Conservation (phyloP, 2,329 filamentous ascomycete species). For the Domatiomyces catenatus region DNA sequence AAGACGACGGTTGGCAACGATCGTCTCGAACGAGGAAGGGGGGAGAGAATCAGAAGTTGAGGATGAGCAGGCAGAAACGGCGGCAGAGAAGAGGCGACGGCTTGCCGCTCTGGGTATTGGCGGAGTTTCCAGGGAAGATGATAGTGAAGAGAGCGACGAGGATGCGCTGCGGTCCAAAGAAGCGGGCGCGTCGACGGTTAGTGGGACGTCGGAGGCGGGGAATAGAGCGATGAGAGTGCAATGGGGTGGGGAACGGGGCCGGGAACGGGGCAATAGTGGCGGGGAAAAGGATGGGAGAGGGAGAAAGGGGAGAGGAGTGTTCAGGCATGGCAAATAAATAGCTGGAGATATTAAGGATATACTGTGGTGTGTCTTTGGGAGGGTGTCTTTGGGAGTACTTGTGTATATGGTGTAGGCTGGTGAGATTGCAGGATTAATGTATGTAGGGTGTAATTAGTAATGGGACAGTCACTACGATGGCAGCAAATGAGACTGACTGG, state of each 20-base stretch:
- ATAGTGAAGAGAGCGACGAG: slow-evolving; percentile 19
- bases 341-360: not conserved
- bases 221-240: slow-evolving; percentile 20
- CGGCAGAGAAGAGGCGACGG: slow-evolving; percentile 32
- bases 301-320: slow-evolving; percentile 9
- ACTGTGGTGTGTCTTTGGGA: too few relatives aligned
- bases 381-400: too few relatives aligned
- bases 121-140: slow-evolving; percentile 12
- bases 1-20: slow-evolving; percentile 23
- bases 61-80: slow-evolving; percentile 28
- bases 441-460: too few relatives aligned
- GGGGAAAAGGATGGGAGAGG: slow-evolving; percentile 5
- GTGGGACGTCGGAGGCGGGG: slow-evolving; percentile 14
- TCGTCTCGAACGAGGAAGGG: slow-evolving; percentile 7
- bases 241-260: slow-evolving; percentile 28
- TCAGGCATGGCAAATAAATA: slow-evolving; percentile 6
- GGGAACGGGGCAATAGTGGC: slow-evolving; percentile 11
- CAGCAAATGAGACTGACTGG: too few relatives aligned
- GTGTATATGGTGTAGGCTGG: too few relatives aligned
- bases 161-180: slow-evolving; percentile 9
- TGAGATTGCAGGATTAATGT: too few relatives aligned
- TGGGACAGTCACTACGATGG: too few relatives aligned
- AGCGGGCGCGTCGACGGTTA: slow-evolving; percentile 11
- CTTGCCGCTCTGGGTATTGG: slow-evolving; percentile 27
- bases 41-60: slow-evolving; percentile 10